phyloP scores from a whole-genome alignment of 345 rosid species.

The Theobroma cacao region DNA sequence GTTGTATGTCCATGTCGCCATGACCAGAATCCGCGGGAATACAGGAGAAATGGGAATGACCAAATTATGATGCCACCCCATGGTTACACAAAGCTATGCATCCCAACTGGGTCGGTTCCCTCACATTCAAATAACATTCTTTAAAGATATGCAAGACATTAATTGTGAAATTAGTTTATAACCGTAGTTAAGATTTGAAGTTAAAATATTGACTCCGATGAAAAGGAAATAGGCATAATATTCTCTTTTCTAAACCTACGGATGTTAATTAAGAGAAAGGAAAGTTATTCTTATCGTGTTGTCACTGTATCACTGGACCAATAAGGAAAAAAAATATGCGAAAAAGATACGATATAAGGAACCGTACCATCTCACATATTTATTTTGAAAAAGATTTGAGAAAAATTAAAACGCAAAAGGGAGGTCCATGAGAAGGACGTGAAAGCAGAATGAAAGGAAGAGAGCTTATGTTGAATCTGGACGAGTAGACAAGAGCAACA shows the following conservation, averaged over 20 bases:
- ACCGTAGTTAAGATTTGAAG: too few relatives aligned
- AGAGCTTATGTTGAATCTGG: neutral
- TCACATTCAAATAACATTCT: too few relatives aligned
- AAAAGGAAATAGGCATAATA: too few relatives aligned
- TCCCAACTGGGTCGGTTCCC: neutral
- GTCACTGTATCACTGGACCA: neutral
- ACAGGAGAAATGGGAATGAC: neutral
- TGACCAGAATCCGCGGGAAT: neutral
- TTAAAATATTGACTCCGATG: too few relatives aligned
- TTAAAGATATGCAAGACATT: too few relatives aligned
- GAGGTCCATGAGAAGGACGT: neutral
- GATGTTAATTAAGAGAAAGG: neutral
- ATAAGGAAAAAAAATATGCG: neutral
- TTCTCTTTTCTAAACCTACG: too few relatives aligned
- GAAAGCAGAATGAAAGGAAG: neutral
- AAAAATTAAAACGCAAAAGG: neutral
- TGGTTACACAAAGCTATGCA: neutral
- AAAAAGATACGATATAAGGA: neutral
- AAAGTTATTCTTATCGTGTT: neutral
- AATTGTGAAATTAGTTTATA: too few relatives aligned
- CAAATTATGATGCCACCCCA: neutral
- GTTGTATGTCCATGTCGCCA: neutral
- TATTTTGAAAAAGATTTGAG: neutral
- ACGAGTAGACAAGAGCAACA: neutral
- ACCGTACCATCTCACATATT: neutral